These are phyloP conservation scores for Orbilia blumenaviensis DNA, from an alignment of 2,329 filamentous ascomycete genomes.

Conservation along the genomic window DNA sequence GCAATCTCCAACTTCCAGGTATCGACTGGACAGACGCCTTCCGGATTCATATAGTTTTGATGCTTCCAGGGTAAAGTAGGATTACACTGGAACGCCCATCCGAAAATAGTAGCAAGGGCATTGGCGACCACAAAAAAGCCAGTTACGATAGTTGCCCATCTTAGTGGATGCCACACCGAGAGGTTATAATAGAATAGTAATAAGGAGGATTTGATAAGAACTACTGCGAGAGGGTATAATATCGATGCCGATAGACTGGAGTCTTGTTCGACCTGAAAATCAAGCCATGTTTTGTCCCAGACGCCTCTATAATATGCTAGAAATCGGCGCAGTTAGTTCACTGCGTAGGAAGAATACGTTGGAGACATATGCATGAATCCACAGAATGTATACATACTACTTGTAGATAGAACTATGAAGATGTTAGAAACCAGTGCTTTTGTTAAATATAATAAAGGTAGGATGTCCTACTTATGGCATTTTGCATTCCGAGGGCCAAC, in stretches of 20 bases:
- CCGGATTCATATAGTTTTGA: conserved; percentile 22
- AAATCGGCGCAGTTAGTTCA: background rate
- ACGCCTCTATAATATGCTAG: conserved; percentile 24
- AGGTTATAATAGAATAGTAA: conserved; percentile 36
- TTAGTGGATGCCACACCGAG: conserved; percentile 26
- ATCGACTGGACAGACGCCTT: conserved; percentile 23
- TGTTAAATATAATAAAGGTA: background rate
- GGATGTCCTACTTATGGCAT: conserved; percentile 30
- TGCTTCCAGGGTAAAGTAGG: conserved; percentile 29
- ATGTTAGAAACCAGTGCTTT: conserved; percentile 8
- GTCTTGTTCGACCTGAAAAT: conserved; percentile 32
- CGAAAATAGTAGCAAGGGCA: conserved; percentile 15
- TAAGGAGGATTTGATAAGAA: conserved; percentile 28
- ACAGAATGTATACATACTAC: background rate
- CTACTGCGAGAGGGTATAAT: conserved; percentile 24
- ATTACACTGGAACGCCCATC: conserved; percentile 29
- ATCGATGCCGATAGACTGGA: conserved; percentile 24
- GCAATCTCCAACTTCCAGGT: conserved; percentile 29
- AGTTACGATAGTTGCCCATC: conserved; percentile 26
- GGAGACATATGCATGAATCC: background rate
- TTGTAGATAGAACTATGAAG: conserved; percentile 17
- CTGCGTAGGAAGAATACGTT: background rate
- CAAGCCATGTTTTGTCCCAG: conserved; percentile 37
- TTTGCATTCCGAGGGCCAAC: conserved; percentile 28
- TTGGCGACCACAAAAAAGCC: conserved; percentile 15